Percentiles rank a stretch among this genome's conserved stretches.
Evolutionary conservation across 345 rosid genomes (phyloP).

Genomic region (Eutrema japonicum): DNA sequence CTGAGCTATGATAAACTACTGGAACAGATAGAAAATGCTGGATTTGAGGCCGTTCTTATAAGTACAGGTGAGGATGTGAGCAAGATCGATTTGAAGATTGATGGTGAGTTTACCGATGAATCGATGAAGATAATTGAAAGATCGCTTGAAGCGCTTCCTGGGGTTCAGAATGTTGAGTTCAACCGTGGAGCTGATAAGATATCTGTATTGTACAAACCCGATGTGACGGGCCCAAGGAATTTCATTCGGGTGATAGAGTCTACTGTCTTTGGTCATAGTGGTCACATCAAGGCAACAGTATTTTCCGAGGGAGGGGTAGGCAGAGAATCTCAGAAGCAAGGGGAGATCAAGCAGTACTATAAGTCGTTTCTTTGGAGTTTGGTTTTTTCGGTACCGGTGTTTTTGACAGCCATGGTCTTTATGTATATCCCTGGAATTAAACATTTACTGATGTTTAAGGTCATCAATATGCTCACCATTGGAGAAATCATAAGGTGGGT

Average conservation of each 20-base stretch:
- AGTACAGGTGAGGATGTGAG: conserved; percentile 73
- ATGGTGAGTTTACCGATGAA: conserved; percentile 58
- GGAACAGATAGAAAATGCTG: conserved; percentile 61
- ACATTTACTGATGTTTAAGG: conserved; percentile 58
- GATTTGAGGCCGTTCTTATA: conserved; percentile 73
- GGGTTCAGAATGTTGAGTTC: conserved; percentile 57
- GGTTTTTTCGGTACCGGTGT: conserved; percentile 83
- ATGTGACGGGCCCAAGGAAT: conserved; percentile 78
- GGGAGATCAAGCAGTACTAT: conserved; percentile 67
- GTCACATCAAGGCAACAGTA: conserved; percentile 67
- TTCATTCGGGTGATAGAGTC: conserved; percentile 80
- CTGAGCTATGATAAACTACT: conserved; percentile 49
- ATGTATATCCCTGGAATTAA: conserved; percentile 77
- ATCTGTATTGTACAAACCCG: conserved; percentile 69
- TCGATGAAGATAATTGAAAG: conserved; percentile 58
- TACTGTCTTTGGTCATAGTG: conserved; percentile 66
- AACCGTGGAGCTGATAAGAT: conserved; percentile 47
- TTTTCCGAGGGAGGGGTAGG: conserved; percentile 69
- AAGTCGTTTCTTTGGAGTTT: conserved; percentile 82
- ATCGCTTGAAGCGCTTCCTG: conserved; percentile 87
- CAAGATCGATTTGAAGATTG: conserved; percentile 74
- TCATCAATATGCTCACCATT: conserved; percentile 73
- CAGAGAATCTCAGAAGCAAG: conserved; percentile 59
- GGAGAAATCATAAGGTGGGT: conserved; percentile 78
- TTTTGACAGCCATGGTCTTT: conserved; percentile 79